Percentiles rank a stretch among this genome's conserved stretches.
These are phyloP conservation scores for Diaporthe citri DNA, from an alignment of 2,329 filamentous ascomycete genomes.

Conservation along the genomic window DNA sequence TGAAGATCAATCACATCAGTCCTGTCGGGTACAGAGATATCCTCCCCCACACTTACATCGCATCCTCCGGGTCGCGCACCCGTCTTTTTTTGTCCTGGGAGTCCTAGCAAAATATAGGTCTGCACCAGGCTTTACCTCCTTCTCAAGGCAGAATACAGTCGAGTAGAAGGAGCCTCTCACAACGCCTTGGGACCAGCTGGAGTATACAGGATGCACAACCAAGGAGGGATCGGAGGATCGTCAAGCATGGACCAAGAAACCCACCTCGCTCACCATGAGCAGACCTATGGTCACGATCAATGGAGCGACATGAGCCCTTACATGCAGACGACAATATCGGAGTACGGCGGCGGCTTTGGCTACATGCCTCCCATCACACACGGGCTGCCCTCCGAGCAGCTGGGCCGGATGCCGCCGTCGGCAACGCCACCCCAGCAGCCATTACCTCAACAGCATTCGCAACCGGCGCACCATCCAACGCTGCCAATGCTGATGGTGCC, in stretches of 20 bases:
- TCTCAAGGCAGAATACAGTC: neutral
- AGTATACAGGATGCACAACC: conserved; percentile 57
- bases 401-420: conserved; percentile 68
- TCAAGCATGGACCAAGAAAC: conserved; percentile 61
- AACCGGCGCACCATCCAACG: conserved; percentile 60
- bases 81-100: conserved; percentile 6
- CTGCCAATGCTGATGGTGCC: conserved; percentile 81
- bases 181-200: conserved; percentile 13
- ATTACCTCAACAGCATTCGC: conserved; percentile 64
- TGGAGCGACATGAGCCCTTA: conserved; percentile 73
- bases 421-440: conserved; percentile 65
- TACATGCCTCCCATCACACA: conserved; percentile 68
- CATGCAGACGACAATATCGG: conserved; percentile 77
- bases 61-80: conserved; percentile 40
- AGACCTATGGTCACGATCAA: conserved; percentile 58
- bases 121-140: conserved; percentile 28
- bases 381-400: conserved; percentile 62
- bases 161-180: neutral
- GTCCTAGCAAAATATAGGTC: conserved; percentile 38
- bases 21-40: conserved; percentile 48
- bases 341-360: conserved; percentile 72
- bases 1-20: conserved; percentile 54
- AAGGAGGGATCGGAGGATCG: conserved; percentile 54
- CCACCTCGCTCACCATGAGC: conserved; percentile 57
- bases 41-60: conserved; percentile 46